Evolutionary conservation across 306 rosid species (phyloP), one percentile per base, ranked within the genome.

Genomic region (Cotoneaster glaucophyllus): DNA sequence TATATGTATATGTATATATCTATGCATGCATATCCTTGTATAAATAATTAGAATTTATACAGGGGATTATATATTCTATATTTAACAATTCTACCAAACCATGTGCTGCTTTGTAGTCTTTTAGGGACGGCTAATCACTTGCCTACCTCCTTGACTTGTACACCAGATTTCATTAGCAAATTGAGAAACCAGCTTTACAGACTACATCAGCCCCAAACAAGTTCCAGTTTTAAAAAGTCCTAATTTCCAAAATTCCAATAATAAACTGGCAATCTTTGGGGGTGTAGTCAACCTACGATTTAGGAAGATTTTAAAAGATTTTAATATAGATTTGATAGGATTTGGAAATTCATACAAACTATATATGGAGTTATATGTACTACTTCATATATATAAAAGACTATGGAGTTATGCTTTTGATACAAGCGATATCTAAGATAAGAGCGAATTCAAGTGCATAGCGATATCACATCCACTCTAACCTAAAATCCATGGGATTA

Each of bases 81-180:
- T 61, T 14, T 1, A 61, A 26, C 6, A 3, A 14, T 31, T 64
- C 68, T 15, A 8, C 68, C 68, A 64, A 64, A 24, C 43, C 68
- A 64, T 64, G 41, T 37, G 41, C 8, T 61, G 34, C 68, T 17
- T 18, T 18, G 59, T 69, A 69, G 18, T 56, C 61, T 58, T 39
- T 44, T 45, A 5, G 29, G 64, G 82, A 78, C 80, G 85, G 82
- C 86, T 50, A 76, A 73, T 83, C 86, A 76, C 85, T 78, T 81
- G 77, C 80, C 57, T 71, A 76, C 78, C 83, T 81, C 73, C 75
- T 73, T 84, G 73, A 74, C 74, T n/a, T 22, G 28, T 22, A 58
- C 64, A 54, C 59, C 59, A 54, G 22, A 53, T 11, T 21, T 25
- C 31, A 12, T 59, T 25, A 25, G 15, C 6, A 59, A 59, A 59